Percentiles rank a stretch among this genome's conserved stretches.
phyloP scores from a whole-genome alignment of 495 filamentous ascomycete genomes.

The Letharia lupina region DNA sequence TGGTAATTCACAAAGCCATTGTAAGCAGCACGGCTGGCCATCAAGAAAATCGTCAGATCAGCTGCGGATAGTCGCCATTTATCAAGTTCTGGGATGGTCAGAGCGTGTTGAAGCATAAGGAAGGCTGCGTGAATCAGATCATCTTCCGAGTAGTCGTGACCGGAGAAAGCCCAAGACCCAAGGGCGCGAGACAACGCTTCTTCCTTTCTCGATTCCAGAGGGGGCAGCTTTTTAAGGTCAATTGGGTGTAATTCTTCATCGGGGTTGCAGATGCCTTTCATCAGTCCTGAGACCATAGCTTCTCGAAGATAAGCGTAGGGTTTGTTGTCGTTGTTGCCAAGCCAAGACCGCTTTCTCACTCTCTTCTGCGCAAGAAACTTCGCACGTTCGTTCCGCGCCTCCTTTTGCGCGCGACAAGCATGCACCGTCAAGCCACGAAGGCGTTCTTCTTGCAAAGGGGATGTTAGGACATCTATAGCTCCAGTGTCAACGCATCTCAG shows the following conservation, averaged over 20 bases:
- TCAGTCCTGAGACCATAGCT: constrained; percentile 81
- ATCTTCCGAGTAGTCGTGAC: constrained; percentile 81
- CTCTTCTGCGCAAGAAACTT: constrained; percentile 57
- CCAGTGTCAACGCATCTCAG: constrained; percentile 73
- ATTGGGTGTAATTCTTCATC: constrained; percentile 49
- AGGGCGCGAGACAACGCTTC: constrained; percentile 58
- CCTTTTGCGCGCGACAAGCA: constrained; percentile 69
- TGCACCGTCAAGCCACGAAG: constrained; percentile 69
- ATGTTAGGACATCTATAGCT: constrained; percentile 73
- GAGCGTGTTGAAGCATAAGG: constrained; percentile 81
- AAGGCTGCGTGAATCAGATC: constrained; percentile 73
- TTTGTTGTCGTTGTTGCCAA: constrained; percentile 76
- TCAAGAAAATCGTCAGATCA: constrained; percentile 67
- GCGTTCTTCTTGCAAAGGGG: constrained; percentile 61
- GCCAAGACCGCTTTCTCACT: constrained; percentile 80
- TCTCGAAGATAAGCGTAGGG: constrained; percentile 85
- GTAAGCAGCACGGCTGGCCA: constrained; percentile 80
- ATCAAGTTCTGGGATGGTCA: constrained; percentile 72
- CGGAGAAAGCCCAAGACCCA: constrained; percentile 79
- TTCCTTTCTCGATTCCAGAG: constrained; percentile 44
- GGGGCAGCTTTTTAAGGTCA: constrained; percentile 31
- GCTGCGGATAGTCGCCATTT: constrained; percentile 63
- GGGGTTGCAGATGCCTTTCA: constrained; percentile 82
- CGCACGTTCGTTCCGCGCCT: constrained; percentile 59
- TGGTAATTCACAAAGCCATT: constrained; percentile 97